Evolutionary conservation across 108 stramenopile genomes (phyloP), one percentile per base, ranked within the genome.

Genomic region (Fistulifera pelliculosa): DNA sequence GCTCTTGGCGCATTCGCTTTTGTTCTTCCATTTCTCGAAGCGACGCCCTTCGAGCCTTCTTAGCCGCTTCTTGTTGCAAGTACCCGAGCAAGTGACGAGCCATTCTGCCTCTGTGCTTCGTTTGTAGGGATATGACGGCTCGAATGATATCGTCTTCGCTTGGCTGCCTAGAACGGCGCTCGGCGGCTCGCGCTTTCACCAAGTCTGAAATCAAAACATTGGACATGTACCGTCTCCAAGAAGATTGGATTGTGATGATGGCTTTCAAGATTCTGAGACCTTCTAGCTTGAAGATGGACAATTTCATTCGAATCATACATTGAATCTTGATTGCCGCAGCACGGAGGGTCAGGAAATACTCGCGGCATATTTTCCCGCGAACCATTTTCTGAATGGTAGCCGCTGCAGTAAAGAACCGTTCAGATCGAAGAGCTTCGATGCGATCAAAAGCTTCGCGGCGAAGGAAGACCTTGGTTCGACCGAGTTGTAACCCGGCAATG

Each of bases 401-500:
- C 15, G 81, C 87, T 23, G 76, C 70, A 27, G 62, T 69, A 53
- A 70, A 78, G 51, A 89, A 85, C 51, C 74, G 76, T 56, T 73
- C 83, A 6, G 81, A 70, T 0, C 86, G 71, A 50, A 83, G 27
- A 19, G 65, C 60, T 65, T 95, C 94, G 23, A 95, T 80, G 1
- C 80, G 64, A 55, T 95, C 94, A 61, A 93, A 90, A 21, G 90
- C 90, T 52, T 82, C 79, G 28, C 89, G 83, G 19, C 90, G 86
- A 24, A 95, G 61, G 58, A 95, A 95, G 0, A 95, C 90, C 54
- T 92, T 92, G 42, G 84, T 90, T n/a, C 75, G 65, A 16, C 94
- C 94, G 3, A 95, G 71, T 58, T 95, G 94, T 14, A 87, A 44
- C 41, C 90, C 90, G 17, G 83, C 87, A 53, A 85, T 75, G 18